Conservation (phyloP, 345 rosid genomes). For the Rhodomyrtus tomentosa region DNA sequence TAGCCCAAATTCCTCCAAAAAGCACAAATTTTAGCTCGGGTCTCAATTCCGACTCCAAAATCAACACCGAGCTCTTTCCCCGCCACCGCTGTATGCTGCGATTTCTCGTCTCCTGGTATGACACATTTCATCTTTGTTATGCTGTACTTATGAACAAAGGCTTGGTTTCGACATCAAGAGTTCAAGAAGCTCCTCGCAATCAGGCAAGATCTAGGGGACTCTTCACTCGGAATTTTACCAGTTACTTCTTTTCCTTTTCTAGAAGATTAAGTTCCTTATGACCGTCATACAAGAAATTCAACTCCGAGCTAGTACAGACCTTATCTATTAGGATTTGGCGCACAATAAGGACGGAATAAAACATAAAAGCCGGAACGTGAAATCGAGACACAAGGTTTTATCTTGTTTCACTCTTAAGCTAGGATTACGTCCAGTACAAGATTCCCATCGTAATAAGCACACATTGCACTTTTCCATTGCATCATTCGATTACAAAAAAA, state of each 20-base stretch:
- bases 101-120: accelerated
- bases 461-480: too few relatives aligned
- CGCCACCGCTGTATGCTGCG: background rate
- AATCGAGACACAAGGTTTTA: too few relatives aligned
- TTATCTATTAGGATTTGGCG: too few relatives aligned
- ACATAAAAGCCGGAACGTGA: too few relatives aligned
- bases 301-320: background rate
- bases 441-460: too few relatives aligned
- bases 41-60: background rate
- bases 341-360: too few relatives aligned
- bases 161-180: background rate
- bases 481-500: too few relatives aligned
- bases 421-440: too few relatives aligned
- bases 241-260: background rate
- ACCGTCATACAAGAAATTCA: background rate
- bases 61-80: background rate
- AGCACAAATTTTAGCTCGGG: background rate
- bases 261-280: background rate
- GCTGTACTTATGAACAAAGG: background rate
- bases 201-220: background rate
- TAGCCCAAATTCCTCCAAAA: accelerated
- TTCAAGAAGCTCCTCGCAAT: background rate
- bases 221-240: background rate
- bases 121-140: background rate
- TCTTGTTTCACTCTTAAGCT: too few relatives aligned